Evolutionary conservation across 2,329 filamentous ascomycete genomes (phyloP).

Genomic region (Colletotrichum sp.): DNA sequence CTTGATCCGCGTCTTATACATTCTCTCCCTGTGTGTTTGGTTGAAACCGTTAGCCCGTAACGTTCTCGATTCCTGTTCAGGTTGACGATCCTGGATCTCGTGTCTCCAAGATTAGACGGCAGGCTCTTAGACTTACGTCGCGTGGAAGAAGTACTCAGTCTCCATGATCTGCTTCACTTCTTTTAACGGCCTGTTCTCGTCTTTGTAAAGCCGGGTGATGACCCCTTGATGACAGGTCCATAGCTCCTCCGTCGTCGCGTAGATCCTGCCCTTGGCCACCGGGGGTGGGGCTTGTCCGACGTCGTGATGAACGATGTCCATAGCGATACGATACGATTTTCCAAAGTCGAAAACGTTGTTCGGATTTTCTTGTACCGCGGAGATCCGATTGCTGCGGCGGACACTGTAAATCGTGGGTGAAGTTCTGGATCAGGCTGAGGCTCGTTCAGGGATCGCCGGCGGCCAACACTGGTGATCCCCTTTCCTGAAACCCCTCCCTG

Average conservation of each 20-base stretch:
- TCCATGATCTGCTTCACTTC: conserved; percentile 3
- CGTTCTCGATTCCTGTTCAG: not conserved
- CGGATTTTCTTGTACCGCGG: not conserved
- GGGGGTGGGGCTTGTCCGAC: fast-evolving
- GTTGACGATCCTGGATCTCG: not conserved
- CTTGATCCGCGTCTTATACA: not conserved
- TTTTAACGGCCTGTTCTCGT: not conserved
- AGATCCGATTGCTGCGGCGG: not conserved
- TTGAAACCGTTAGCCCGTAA: not conserved
- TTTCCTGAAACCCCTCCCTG: not conserved
- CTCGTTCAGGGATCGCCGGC: not conserved
- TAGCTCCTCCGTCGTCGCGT: not conserved
- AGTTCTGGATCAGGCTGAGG: not conserved
- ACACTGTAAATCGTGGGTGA: not conserved
- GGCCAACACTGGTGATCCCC: not conserved
- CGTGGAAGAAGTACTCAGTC: not conserved
- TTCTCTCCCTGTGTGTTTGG: not conserved
- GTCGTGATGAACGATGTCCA: not conserved
- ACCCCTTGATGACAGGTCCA: not conserved
- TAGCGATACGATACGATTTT: not conserved
- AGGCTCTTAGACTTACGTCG: not conserved
- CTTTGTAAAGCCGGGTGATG: not conserved
- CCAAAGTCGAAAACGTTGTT: not conserved
- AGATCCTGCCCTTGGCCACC: not conserved
- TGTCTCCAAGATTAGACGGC: fast-evolving